Evolutionary conservation across 176 grass and related monocot genomes (phyloP).

Genomic region (Bonia amplexicaulis): DNA sequence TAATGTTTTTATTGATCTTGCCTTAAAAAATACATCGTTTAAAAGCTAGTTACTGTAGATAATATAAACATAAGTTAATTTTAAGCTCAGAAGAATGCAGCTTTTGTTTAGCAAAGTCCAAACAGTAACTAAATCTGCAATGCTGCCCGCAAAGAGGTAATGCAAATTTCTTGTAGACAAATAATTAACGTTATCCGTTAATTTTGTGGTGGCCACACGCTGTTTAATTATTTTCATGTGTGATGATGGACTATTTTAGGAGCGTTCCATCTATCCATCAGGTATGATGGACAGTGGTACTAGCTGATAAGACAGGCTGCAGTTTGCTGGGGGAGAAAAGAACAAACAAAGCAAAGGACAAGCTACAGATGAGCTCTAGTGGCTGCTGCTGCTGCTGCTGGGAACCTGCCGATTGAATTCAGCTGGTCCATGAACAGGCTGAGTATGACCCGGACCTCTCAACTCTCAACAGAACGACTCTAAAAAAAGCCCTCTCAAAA

Average conservation of each 20-base stretch:
- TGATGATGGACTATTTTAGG: background rate
- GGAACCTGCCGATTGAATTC: background rate
- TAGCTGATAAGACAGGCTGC: background rate
- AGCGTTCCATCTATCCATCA: background rate
- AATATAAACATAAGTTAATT: too few species aligned
- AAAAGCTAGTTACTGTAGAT: rapidly evolving
- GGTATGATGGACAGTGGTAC: background rate
- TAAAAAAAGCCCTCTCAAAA: background rate
- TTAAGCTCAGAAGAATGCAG: too few species aligned
- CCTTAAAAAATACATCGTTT: too few species aligned
- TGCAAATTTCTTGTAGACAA: too few species aligned
- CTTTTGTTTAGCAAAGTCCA: background rate
- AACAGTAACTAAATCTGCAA: background rate
- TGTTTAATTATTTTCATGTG: background rate
- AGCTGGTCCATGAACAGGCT: background rate
- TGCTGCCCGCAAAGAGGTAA: background rate
- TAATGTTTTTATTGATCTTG: too few species aligned
- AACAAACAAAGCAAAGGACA: background rate
- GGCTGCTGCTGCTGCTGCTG: background rate
- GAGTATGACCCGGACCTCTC: background rate
- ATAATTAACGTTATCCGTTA: too few species aligned
- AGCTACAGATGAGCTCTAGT: background rate
- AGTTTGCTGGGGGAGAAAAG: background rate
- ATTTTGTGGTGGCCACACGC: background rate
- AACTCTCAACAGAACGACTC: background rate